Percentiles rank a stretch among this genome's conserved stretches.
Evolutionary conservation across 257 asterid genomes (phyloP).

Genomic region (Solanum corneliomulleri): DNA sequence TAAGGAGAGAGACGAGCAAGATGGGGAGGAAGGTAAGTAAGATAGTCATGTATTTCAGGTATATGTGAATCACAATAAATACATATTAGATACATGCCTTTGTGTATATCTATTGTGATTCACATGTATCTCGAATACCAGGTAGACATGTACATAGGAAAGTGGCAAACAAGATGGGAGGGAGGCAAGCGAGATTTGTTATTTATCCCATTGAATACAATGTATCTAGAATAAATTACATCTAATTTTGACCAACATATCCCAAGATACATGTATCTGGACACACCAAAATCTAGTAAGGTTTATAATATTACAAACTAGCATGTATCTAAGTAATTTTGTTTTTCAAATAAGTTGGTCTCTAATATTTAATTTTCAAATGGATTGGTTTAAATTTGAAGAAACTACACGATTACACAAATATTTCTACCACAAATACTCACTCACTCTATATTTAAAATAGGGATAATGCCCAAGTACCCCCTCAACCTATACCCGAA

Average conservation of each 20-base stretch:
- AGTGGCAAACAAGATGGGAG: not conserved
- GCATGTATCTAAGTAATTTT: not conserved
- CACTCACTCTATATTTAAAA: not conserved
- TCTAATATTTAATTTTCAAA: no score
- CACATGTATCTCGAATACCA: not conserved
- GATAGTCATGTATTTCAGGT: not conserved
- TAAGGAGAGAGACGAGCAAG: not conserved
- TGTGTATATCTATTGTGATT: not conserved
- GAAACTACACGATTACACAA: not conserved
- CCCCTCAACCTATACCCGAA: no score
- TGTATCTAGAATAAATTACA: not conserved
- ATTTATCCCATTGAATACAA: not conserved
- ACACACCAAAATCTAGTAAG: not conserved
- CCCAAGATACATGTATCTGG: not conserved
- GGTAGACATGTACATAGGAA: not conserved
- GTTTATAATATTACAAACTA: not conserved
- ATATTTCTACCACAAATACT: not conserved
- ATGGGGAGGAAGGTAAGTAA: not conserved
- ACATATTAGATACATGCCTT: not conserved
- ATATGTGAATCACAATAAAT: not conserved
- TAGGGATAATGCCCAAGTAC: no score
- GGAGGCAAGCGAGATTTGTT: not conserved
- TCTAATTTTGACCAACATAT: not conserved
- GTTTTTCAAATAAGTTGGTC: not conserved
- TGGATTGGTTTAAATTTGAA: not conserved